Conservation (phyloP, 306 rosid species). For the Urtica urens region DNA sequence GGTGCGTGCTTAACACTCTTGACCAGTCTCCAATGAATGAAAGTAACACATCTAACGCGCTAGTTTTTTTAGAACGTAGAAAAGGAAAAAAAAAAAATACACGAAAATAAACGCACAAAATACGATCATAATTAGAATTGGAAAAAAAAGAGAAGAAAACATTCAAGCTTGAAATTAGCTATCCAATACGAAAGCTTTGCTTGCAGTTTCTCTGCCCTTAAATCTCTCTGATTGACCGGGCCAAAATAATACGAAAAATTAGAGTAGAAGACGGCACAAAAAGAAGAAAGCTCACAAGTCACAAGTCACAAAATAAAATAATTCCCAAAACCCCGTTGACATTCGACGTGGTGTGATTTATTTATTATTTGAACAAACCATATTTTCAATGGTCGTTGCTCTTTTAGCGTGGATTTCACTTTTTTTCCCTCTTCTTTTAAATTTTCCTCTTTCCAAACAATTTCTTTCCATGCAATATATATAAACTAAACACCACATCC, state of each 20-base stretch:
- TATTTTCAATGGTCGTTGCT: conserved; percentile 19
- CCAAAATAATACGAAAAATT: conserved; percentile 7
- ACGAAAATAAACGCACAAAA: neutral
- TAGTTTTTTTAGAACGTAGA: conserved; percentile 18
- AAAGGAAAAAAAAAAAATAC: neutral
- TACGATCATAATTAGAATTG: neutral
- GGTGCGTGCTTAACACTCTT: neutral
- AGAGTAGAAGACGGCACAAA: conserved; percentile 39
- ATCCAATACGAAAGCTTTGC: neutral
- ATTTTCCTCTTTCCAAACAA: conserved; percentile 12
- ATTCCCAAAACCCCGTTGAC: conserved; percentile 33
- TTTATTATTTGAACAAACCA: neutral
- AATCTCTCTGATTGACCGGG: conserved; percentile 29
- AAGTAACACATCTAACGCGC: neutral
- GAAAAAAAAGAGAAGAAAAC: neutral
- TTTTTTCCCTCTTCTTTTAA: conserved; percentile 14
- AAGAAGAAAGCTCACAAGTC: conserved; percentile 12
- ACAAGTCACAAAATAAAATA: neutral
- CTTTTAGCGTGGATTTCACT: conserved; percentile 37
- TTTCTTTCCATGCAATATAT: conserved; percentile 35
- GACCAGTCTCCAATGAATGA: neutral
- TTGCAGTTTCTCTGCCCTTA: conserved; percentile 11
- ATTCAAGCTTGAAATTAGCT: neutral
- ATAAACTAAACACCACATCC: neutral
- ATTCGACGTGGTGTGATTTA: too few relatives aligned